These are phyloP conservation scores for Bacidia rubella DNA, from an alignment of 495 filamentous ascomycete genomes.

Conservation along the genomic window DNA sequence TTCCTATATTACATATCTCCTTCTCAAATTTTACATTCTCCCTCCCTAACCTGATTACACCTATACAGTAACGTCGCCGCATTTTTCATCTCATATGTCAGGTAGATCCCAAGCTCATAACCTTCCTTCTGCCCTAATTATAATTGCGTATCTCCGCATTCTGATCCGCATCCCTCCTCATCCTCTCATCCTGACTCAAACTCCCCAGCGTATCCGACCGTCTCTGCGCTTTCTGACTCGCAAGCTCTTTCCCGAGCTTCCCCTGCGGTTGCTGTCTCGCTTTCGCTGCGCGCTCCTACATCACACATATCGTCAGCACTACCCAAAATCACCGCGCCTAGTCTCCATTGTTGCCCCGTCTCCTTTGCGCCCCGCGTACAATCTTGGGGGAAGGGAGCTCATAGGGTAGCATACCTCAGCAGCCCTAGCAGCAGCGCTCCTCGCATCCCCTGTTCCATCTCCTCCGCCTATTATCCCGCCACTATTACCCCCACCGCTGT, in stretches of 20 bases:
- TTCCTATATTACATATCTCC: background rate
- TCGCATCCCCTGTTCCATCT: constrained; percentile 7
- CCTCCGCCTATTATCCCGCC: constrained; percentile 8
- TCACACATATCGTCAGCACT: constrained; percentile 33
- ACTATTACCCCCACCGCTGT: constrained; percentile 5
- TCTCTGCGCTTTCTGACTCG: constrained; percentile 53
- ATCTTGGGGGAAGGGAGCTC: too few relatives aligned
- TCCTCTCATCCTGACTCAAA: constrained; percentile 37
- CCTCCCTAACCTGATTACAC: background rate
- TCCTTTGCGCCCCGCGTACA: too few relatives aligned
- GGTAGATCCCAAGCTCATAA: too few relatives aligned
- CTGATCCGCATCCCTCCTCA: constrained; percentile 43
- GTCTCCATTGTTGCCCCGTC: too few relatives aligned
- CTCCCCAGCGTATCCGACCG: constrained; percentile 41
- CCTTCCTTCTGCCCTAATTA: constrained; percentile 26
- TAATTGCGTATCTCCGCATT: constrained; percentile 36
- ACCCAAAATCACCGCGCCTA: too few relatives aligned
- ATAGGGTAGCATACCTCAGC: constrained; percentile 9
- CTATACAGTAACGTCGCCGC: too few relatives aligned
- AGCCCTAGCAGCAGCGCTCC: constrained; percentile 13
- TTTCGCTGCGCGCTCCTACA: constrained; percentile 25
- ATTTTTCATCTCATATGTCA: too few relatives aligned
- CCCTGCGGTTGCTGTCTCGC: constrained; percentile 30
- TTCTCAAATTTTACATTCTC: background rate
- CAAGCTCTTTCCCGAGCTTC: constrained; percentile 47